Evolutionary conservation across 129 eudicot genomes (phyloP).

Genomic region (Artemisia argyi): DNA sequence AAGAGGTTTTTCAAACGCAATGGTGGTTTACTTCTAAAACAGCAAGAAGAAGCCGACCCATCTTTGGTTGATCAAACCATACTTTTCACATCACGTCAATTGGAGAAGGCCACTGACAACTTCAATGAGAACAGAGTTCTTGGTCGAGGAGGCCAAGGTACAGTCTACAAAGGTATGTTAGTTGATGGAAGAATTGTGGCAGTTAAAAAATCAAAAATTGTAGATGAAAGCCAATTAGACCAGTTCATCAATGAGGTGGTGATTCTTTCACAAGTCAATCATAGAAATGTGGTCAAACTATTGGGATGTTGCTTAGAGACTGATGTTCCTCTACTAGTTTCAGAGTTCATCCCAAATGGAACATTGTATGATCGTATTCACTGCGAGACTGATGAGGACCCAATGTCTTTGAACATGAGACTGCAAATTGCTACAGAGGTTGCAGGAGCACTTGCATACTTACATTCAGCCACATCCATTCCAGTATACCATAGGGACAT

Average conservation of each 20-base stretch:
- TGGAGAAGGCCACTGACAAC: constrained; percentile 34
- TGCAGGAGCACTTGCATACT: constrained; percentile 30
- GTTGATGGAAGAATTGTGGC: too few species aligned
- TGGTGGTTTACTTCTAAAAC: constrained; percentile 27
- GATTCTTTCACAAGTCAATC: constrained; percentile 31
- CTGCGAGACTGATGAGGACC: not conserved
- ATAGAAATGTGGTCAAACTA: constrained; percentile 35
- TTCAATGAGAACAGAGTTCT: constrained; percentile 30
- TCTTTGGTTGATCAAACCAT: constrained; percentile 21
- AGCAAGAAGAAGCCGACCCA: constrained; percentile 27
- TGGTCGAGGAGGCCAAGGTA: constrained; percentile 42
- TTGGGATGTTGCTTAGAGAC: constrained; percentile 41
- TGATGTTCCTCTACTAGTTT: constrained; percentile 33
- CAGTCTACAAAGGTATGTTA: constrained; percentile 33
- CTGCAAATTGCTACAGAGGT: constrained; percentile 29
- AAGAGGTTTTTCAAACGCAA: constrained; percentile 23
- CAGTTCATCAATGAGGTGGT: constrained; percentile 37
- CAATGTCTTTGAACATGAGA: constrained; percentile 25
- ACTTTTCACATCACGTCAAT: constrained; percentile 30
- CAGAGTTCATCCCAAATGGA: constrained; percentile 37
- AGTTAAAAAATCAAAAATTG: too few species aligned
- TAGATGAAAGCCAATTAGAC: not conserved
- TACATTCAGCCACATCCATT: constrained; percentile 30
- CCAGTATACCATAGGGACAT: not conserved
- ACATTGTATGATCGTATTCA: constrained; percentile 35